Evolutionary conservation across 441 rosid genomes (phyloP).

Genomic region (Croton setiger): DNA sequence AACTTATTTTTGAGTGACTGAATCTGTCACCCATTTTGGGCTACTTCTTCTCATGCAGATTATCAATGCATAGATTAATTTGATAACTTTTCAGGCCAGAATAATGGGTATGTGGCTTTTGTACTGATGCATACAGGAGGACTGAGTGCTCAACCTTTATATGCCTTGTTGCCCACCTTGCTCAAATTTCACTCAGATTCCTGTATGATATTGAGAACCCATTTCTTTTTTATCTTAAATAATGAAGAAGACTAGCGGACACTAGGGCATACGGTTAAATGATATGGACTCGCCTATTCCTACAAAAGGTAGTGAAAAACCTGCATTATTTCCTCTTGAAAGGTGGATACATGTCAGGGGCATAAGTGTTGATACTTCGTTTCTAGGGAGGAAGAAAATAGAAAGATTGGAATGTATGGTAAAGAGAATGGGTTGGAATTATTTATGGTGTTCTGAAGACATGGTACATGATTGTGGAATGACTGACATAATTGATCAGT

Average conservation of each 20-base stretch:
- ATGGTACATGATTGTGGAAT: neutral
- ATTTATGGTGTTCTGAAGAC: neutral
- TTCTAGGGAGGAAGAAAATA: too few species aligned
- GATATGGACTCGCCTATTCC: too few species aligned
- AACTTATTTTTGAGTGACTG: neutral
- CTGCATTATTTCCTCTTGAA: too few species aligned
- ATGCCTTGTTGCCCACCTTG: too few species aligned
- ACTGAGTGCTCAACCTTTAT: neutral
- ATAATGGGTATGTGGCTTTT: neutral
- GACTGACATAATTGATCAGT: neutral
- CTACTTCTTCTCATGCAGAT: neutral
- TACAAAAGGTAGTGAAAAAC: too few species aligned
- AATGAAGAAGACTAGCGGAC: neutral
- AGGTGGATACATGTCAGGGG: too few species aligned
- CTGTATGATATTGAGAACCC: neutral
- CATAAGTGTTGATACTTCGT: too few species aligned
- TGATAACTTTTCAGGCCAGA: neutral
- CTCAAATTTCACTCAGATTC: too few species aligned
- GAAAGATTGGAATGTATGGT: neutral
- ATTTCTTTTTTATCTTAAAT: neutral
- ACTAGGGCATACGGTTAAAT: too few species aligned
- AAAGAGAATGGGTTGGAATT: neutral
- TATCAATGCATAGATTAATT: neutral
- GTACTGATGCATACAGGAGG: neutral
- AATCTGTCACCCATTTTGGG: neutral